These are phyloP conservation scores for Ziziphus jujuba DNA, from an alignment of 306 rosid species.

Conservation along the genomic window DNA sequence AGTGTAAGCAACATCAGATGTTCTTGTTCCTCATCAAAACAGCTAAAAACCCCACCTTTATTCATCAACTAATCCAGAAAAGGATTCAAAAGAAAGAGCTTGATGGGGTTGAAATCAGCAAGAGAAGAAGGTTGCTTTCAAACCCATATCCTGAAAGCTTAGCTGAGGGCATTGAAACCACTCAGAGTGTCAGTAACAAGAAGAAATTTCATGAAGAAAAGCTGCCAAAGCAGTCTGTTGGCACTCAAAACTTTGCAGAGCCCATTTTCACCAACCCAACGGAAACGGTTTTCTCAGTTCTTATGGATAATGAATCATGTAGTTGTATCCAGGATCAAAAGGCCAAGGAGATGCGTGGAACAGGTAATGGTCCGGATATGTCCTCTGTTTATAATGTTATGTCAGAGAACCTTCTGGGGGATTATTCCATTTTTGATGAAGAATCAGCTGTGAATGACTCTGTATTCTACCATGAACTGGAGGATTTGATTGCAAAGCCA, in stretches of 20 bases:
- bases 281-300: constrained; percentile 20
- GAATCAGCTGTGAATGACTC: constrained; percentile 56
- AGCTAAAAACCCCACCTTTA: constrained; percentile 39
- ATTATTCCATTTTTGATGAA: constrained; percentile 44
- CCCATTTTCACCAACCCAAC: constrained; percentile 12
- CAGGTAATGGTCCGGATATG: constrained; percentile 17
- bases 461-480: constrained; percentile 64
- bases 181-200: constrained; percentile 26
- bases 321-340: constrained; percentile 26
- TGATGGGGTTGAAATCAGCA: constrained; percentile 40
- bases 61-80: constrained; percentile 50
- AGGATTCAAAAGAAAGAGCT: constrained; percentile 43
- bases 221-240: constrained; percentile 36
- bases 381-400: constrained; percentile 49
- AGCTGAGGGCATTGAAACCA: constrained; percentile 13
- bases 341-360: constrained; percentile 13
- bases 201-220: constrained; percentile 32
- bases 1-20: constrained; percentile 63
- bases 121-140: constrained; percentile 56
- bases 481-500: constrained; percentile 73
- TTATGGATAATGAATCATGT: constrained; percentile 32
- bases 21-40: constrained; percentile 56
- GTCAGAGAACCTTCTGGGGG: constrained; percentile 51
- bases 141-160: constrained; percentile 30
- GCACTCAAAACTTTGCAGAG: constrained; percentile 36